Conservation (phyloP, 2,329 filamentous ascomycete genomes). For the Fusarium sp. region DNA sequence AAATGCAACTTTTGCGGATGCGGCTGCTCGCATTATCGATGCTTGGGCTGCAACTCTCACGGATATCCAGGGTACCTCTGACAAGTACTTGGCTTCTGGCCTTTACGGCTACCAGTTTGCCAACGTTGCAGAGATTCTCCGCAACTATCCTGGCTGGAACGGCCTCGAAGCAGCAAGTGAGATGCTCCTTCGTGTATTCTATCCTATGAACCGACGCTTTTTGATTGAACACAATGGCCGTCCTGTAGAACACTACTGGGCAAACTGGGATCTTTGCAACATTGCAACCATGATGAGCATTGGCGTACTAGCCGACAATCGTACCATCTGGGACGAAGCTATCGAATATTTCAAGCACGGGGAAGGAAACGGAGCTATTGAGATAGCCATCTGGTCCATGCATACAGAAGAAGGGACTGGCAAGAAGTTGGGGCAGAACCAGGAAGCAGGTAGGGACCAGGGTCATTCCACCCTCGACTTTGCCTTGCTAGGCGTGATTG, state of each 20-base stretch:
- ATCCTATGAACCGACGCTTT: not conserved
- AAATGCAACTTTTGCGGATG: not conserved
- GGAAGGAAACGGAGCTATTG: not conserved
- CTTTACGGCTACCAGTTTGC: not conserved
- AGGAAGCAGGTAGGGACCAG: not conserved
- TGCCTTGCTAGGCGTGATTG: not conserved
- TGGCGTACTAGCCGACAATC: not conserved
- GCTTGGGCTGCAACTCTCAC: not conserved
- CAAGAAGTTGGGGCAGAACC: not conserved
- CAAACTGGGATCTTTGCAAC: not conserved
- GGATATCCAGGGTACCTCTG: not conserved
- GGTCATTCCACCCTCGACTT: not conserved
- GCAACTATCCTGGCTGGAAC: not conserved
- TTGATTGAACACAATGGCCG: not conserved
- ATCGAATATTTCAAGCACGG: not conserved
- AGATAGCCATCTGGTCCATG: not conserved
- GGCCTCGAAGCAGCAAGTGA: not conserved
- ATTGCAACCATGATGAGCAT: not conserved
- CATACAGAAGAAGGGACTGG: not conserved
- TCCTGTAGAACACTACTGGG: not conserved
- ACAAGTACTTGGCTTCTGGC: not conserved
- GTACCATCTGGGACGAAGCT: not conserved
- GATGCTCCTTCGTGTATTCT: not conserved
- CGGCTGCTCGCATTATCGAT: not conserved
- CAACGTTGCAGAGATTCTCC: not conserved